Evolutionary conservation across 164 flowering plant species (phyloP).

Genomic region (Chimonanthus praecox): DNA sequence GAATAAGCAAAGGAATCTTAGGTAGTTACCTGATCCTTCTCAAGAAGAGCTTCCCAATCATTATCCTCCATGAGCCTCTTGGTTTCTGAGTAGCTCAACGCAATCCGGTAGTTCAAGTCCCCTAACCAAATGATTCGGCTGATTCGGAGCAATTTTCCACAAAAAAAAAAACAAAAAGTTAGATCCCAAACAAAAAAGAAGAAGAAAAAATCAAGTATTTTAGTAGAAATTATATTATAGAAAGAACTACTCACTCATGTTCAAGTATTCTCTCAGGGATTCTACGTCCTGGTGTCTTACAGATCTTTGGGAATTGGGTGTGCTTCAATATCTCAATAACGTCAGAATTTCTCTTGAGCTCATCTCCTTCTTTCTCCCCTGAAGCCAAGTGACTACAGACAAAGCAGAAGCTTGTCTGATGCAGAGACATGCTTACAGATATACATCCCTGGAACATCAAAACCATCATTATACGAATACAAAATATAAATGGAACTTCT

Average conservation of each 20-base stretch:
- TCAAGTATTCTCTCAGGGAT: conserved; percentile 67
- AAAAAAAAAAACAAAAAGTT: background rate
- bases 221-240: background rate
- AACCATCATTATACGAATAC: background rate
- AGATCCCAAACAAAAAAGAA: background rate
- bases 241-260: conserved; percentile 61
- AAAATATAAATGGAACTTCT: background rate
- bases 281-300: conserved; percentile 36
- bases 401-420: conserved; percentile 76
- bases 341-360: conserved; percentile 64
- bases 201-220: too few relatives aligned
- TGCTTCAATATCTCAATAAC: conserved; percentile 65
- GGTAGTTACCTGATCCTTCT: conserved; percentile 70
- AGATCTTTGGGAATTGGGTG: conserved; percentile 60
- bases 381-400: conserved; percentile 87
- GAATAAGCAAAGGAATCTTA: background rate
- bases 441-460: conserved; percentile 66
- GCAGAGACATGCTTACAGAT: conserved; percentile 64
- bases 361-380: conserved; percentile 89
- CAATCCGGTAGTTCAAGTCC: conserved; percentile 80
- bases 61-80: conserved; percentile 47
- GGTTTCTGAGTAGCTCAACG: conserved; percentile 63
- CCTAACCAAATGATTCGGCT: conserved; percentile 87
- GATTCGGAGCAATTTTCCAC: background rate
- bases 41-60: conserved; percentile 66